Evolutionary conservation across 2,329 filamentous ascomycete species (phyloP).

Genomic region (Apiospora pterosperma): DNA sequence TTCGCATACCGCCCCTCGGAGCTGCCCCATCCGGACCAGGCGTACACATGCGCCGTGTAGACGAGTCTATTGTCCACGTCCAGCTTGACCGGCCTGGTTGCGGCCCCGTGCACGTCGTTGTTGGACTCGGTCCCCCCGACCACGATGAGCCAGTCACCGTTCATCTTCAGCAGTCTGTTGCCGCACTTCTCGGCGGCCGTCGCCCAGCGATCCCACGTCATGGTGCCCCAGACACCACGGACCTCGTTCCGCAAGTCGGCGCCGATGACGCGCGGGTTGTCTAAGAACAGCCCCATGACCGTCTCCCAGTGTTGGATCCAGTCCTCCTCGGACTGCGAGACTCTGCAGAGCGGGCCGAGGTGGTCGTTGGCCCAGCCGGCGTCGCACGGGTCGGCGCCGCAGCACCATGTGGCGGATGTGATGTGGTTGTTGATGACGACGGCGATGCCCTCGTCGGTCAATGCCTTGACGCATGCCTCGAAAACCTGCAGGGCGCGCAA

Average conservation of each 20-base stretch:
- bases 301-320: constrained; percentile 67
- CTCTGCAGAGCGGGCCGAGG: constrained; percentile 55
- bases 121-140: constrained; percentile 66
- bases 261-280: constrained; percentile 61
- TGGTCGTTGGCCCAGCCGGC: constrained; percentile 65
- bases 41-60: constrained; percentile 67
- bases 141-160: constrained; percentile 62
- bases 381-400: constrained; percentile 65
- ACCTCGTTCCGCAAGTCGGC: constrained; percentile 68
- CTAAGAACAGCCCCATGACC: constrained; percentile 56
- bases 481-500: constrained; percentile 58
- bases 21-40: constrained; percentile 68
- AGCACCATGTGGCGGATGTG: constrained; percentile 66
- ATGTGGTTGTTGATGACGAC: constrained; percentile 72
- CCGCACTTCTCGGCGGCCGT: constrained; percentile 60
- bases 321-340: constrained; percentile 60
- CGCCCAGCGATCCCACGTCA: constrained; percentile 64
- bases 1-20: constrained; percentile 56
- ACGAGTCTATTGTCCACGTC: constrained; percentile 54
- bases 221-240: constrained; percentile 65
- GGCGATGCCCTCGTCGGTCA: constrained; percentile 60
- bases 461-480: constrained; percentile 52
- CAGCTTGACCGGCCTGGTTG: constrained; percentile 53
- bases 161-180: constrained; percentile 56
- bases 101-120: constrained; percentile 60